Evolutionary conservation across 2,329 filamentous ascomycete species (phyloP).

Genomic region (Amesomyces nigricolor): DNA sequence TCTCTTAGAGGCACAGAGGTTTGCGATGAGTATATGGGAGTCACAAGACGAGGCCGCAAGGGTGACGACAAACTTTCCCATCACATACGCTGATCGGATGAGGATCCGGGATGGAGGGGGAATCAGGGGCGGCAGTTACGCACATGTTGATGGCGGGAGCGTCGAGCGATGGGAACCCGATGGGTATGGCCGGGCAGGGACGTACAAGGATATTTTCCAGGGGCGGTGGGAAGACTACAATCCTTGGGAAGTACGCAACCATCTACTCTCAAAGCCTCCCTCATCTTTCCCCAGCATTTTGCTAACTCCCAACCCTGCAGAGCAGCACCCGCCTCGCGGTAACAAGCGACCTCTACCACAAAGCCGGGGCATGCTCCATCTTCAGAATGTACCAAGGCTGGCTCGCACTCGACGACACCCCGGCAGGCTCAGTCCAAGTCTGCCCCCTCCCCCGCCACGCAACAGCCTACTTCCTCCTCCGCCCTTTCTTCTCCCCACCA

Average conservation of each 20-base stretch:
- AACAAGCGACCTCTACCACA: slow-evolving; percentile 64
- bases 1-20: slow-evolving; percentile 38
- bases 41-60: slow-evolving; percentile 41
- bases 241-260: slow-evolving; percentile 56
- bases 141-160: slow-evolving; percentile 59
- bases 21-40: slow-evolving; percentile 49
- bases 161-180: slow-evolving; percentile 62
- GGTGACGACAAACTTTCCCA: slow-evolving; percentile 42
- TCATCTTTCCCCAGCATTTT: background rate
- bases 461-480: slow-evolving; percentile 71
- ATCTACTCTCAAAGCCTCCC: background rate
- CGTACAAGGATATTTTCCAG: slow-evolving; percentile 61
- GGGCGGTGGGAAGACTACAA: slow-evolving; percentile 72
- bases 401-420: slow-evolving; percentile 59
- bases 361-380: slow-evolving; percentile 65
- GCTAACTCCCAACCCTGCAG: slow-evolving; percentile 4
- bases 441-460: slow-evolving; percentile 67
- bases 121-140: slow-evolving; percentile 47
- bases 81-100: slow-evolving; percentile 57
- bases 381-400: slow-evolving; percentile 78
- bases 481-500: slow-evolving; percentile 60
- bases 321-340: slow-evolving; percentile 55
- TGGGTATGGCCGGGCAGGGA: slow-evolving; percentile 52
- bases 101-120: slow-evolving; percentile 40
- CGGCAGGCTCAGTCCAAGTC: slow-evolving; percentile 47